Evolutionary conservation across 441 rosid genomes (phyloP).

Genomic region (Hypseocharis bilobata): DNA sequence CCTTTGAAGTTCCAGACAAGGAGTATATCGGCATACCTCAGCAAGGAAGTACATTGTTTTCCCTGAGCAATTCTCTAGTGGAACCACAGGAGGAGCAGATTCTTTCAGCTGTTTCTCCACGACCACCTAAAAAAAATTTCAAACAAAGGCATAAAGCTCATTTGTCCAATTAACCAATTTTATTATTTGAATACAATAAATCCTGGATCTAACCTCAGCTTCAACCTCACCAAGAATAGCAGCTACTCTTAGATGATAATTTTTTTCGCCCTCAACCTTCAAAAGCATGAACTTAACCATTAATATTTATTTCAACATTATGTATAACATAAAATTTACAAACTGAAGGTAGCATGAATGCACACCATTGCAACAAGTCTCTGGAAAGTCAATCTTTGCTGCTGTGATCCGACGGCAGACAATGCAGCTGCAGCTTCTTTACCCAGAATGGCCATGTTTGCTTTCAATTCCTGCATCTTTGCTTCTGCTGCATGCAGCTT

Average conservation of each 20-base stretch:
- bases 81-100: slow-evolving; percentile 74
- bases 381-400: slow-evolving; percentile 77
- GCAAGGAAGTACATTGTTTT: slow-evolving; percentile 69
- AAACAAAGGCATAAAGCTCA: slow-evolving; percentile 17
- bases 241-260: slow-evolving; percentile 70
- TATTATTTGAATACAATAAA: neutral
- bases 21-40: slow-evolving; percentile 47
- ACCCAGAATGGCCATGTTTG: slow-evolving; percentile 87
- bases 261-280: slow-evolving; percentile 89
- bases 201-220: slow-evolving; percentile 63
- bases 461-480: slow-evolving; percentile 68
- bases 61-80: slow-evolving; percentile 44
- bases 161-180: slow-evolving; percentile 6
- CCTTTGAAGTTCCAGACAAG: neutral
- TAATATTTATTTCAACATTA: slow-evolving; percentile 9
- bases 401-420: slow-evolving; percentile 86
- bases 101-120: slow-evolving; percentile 86
- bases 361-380: slow-evolving; percentile 78
- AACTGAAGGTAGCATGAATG: slow-evolving; percentile 4
- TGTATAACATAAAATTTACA: slow-evolving; percentile 6
- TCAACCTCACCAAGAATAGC: slow-evolving; percentile 84
- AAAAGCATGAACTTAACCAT: slow-evolving; percentile 12
- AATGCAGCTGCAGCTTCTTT: slow-evolving; percentile 91
- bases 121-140: slow-evolving; percentile 50
- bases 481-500: slow-evolving; percentile 76